Evolutionary conservation across 306 rosid species (phyloP), one percentile per base, ranked within the genome.

Genomic region (Inga leiocalycina): DNA sequence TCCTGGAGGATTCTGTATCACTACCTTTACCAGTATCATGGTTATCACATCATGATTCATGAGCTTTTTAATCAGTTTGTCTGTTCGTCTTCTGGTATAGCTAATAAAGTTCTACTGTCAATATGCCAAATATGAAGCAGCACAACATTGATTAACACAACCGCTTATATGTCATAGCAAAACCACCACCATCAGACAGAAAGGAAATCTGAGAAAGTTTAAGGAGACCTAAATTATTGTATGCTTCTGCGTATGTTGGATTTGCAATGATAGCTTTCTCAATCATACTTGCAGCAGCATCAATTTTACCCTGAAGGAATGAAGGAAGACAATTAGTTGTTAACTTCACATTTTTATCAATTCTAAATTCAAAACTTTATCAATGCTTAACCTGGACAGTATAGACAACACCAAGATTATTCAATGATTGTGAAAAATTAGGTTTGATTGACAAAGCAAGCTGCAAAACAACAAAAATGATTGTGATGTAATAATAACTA

Each of bases 191-290:
- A n/a, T 41, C 76, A 22, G 8, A 16, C 51, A 13, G 14, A 43
- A 67, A 35, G 72, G 10, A 5, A 45, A 24, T 24, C 22, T 24
- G 79, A 56, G 49, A 68, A 66, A n/a, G 43, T 77, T 77, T 9
- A 32, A 52, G 74, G 76, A 75, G 48, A 97, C 99, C 99, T 89
- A 97, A 88, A 87, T 97, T 97, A 86, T 97, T 97, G 87, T 94
- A 97, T 17, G 99, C 99, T 85, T 97, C 99, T 44, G 98, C 98
- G 83, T 97, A 97, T 74, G 99, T 92, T 10, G 99, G 99, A 88
- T 94, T 97, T 80, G 98, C 99, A 79, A 89, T 62, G 85, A 97
- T 97, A 52, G 99, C 98, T 87, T 97, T 97, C 90, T 97, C 99
- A 76, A 97, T 97, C 99, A 97, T 94, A 87, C 88, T 97, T 74